Evolutionary conservation across 2,329 filamentous ascomycete species (phyloP), one percentile per base, ranked within the genome.

Genomic region (Phoma sp.): DNA sequence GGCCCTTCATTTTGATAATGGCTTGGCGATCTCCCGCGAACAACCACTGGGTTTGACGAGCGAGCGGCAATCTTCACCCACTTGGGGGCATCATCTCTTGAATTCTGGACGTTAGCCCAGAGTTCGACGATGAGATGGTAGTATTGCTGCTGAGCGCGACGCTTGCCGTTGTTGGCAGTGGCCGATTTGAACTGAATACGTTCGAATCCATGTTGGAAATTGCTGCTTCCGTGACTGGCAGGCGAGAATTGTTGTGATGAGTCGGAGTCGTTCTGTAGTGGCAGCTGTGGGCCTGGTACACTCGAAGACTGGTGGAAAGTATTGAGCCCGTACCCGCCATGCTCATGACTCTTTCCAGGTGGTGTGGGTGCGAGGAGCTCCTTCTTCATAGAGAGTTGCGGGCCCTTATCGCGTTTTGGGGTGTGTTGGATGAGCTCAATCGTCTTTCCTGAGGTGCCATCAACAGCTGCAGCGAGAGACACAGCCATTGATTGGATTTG

Each of bases 181-280:
- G 93, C 92, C 61, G 91, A 91, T 74, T 96, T 96, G 83, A 96
- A 97, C 66, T 96, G 92, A 45, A 96, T 95, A 10, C 93, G 87
- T 71, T 96, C 92, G 70, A 96, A 97, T 0, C 81, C 84, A 52
- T 87, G 83, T n/a, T 80, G 79, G 7, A 74, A 77, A 11, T 65
- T 72, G 47, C 65, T 73, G 23, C 59, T 69, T 0, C 66, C 60
- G 39, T 76, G 73, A 40, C 64, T 69, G 3, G 74, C 60, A 5
- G 75, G 66, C 11, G 71, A 71, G 51, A 67, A 75, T 37, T 65
- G 64, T 17, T 76, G 71, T 4, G 66, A 60, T 1, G 69, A 52
- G 10, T 73, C 65, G 14, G 42, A 36, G 1, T 74, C 69, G 26
- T 58, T 66, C 46, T 81, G 79, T 7, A 80, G 60, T 4, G 78